phyloP scores from a whole-genome alignment of 192 early-diverging fungal species.

The Glomus cerebriforme region DNA sequence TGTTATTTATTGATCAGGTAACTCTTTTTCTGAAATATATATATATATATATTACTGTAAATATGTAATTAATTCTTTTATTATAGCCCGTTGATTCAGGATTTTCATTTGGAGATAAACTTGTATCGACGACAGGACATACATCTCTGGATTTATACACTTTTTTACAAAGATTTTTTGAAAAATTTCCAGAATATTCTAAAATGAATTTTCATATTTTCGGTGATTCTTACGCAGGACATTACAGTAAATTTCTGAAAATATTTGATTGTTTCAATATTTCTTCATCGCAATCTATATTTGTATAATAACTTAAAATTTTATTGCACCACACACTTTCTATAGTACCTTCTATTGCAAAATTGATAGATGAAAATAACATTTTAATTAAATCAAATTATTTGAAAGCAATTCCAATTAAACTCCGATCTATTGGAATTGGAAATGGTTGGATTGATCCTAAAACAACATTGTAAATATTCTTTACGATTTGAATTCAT shows the following conservation, averaged over 20 bases:
- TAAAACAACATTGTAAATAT: slow-evolving; percentile 46
- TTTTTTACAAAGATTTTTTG: slow-evolving; percentile 52
- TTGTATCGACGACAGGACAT: slow-evolving; percentile 46
- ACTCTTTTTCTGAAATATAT: too few relatives aligned
- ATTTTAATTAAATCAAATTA: too few relatives aligned
- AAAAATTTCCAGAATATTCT: slow-evolving; percentile 33
- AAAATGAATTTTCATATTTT: slow-evolving; percentile 43
- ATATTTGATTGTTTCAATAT: background rate
- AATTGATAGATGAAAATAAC: background rate
- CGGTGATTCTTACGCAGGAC: slow-evolving; percentile 60
- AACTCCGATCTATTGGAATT: slow-evolving; percentile 51
- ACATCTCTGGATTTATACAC: slow-evolving; percentile 46
- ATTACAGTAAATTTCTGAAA: slow-evolving; percentile 37
- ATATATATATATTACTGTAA: background rate
- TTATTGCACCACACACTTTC: background rate
- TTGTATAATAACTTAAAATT: slow-evolving; percentile 39
- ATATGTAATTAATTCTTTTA: slow-evolving; percentile 37
- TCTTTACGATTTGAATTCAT: too few relatives aligned
- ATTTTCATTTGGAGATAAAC: slow-evolving; percentile 62
- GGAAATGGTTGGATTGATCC: slow-evolving; percentile 58
- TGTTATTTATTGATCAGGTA: slow-evolving; percentile 28
- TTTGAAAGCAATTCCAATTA: slow-evolving; percentile 36
- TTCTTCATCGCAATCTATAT: slow-evolving; percentile 36
- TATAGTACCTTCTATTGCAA: slow-evolving; percentile 42
- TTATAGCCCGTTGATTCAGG: slow-evolving; percentile 71